These are phyloP conservation scores for Cytospora piceae DNA, from an alignment of 2,329 filamentous ascomycete species.

Conservation along the genomic window DNA sequence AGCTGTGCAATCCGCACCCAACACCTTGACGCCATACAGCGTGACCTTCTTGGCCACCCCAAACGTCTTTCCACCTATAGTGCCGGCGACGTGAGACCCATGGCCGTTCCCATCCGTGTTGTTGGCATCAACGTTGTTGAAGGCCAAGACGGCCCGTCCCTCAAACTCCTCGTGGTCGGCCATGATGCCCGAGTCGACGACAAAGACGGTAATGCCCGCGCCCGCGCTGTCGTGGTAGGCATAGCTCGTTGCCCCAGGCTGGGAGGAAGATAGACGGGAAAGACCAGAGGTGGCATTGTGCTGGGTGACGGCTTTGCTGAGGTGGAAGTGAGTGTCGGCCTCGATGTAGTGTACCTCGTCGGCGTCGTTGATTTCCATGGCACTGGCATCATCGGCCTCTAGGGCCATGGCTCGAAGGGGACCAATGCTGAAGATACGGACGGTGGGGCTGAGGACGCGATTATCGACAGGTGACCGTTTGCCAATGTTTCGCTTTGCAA, in stretches of 20 bases:
- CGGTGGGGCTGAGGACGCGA: constrained; percentile 50
- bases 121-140: constrained; percentile 54
- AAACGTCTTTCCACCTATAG: constrained; percentile 62
- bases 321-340: constrained; percentile 51
- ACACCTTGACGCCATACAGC: constrained; percentile 64
- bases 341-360: constrained; percentile 49
- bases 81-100: constrained; percentile 67
- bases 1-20: constrained; percentile 54
- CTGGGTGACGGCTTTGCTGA: constrained; percentile 52
- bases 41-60: constrained; percentile 64
- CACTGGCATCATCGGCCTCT: constrained; percentile 39
- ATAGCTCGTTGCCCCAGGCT: constrained; percentile 45
- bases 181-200: constrained; percentile 68
- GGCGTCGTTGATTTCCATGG: constrained; percentile 50
- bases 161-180: constrained; percentile 59
- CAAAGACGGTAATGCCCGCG: constrained; percentile 61
- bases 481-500: constrained; percentile 61
- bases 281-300: constrained; percentile 57
- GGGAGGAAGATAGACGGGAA: constrained; percentile 54
- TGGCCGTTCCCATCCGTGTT: constrained; percentile 64
- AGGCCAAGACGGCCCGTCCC: constrained; percentile 57
- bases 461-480: constrained; percentile 52
- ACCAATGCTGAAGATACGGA: constrained; percentile 52
- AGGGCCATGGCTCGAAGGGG: constrained; percentile 57
- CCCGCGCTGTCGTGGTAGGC: constrained; percentile 58